These are phyloP conservation scores for Talaromyces albobiverticillius DNA, from an alignment of 2,329 filamentous ascomycete species.

Conservation along the genomic window DNA sequence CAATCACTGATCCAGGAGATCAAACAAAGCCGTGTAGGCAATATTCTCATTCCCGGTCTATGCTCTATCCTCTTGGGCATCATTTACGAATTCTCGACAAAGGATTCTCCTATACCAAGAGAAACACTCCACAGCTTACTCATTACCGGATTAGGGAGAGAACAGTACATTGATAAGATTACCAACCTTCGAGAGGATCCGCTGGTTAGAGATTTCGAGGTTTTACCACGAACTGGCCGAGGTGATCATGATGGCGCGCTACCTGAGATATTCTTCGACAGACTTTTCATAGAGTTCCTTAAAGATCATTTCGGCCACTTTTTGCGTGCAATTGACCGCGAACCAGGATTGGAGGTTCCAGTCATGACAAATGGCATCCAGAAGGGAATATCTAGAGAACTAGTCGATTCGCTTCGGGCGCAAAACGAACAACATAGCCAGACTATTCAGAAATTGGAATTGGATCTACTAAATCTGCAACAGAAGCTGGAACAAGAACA, in stretches of 20 bases:
- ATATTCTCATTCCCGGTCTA: constrained; percentile 72
- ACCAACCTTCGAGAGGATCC: constrained; percentile 73
- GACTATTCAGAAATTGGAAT: constrained; percentile 56
- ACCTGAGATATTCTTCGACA: constrained; percentile 82
- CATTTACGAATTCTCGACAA: constrained; percentile 95
- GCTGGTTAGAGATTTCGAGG: constrained; percentile 83
- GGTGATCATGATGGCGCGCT: constrained; percentile 53
- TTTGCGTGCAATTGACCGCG: constrained; percentile 80
- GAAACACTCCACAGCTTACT: constrained; percentile 77
- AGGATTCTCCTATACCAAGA: constrained; percentile 87
- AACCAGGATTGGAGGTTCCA: constrained; percentile 82
- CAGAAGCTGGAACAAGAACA: constrained; percentile 67
- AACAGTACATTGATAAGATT: constrained; percentile 81
- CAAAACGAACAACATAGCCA: constrained; percentile 73
- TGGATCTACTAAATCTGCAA: constrained; percentile 53
- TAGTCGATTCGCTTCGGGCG: constrained; percentile 78
- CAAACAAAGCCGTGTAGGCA: constrained; percentile 59
- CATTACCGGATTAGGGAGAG: constrained; percentile 72
- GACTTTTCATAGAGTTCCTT: constrained; percentile 84
- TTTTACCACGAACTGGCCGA: constrained; percentile 68
- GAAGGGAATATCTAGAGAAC: constrained; percentile 87
- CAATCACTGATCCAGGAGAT: constrained; percentile 77
- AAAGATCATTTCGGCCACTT: constrained; percentile 94
- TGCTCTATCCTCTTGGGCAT: constrained; percentile 82
- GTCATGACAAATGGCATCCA: constrained; percentile 75